These are phyloP conservation scores for Colletotrichum liriopes DNA, from an alignment of 2,329 filamentous ascomycete species.

Conservation along the genomic window DNA sequence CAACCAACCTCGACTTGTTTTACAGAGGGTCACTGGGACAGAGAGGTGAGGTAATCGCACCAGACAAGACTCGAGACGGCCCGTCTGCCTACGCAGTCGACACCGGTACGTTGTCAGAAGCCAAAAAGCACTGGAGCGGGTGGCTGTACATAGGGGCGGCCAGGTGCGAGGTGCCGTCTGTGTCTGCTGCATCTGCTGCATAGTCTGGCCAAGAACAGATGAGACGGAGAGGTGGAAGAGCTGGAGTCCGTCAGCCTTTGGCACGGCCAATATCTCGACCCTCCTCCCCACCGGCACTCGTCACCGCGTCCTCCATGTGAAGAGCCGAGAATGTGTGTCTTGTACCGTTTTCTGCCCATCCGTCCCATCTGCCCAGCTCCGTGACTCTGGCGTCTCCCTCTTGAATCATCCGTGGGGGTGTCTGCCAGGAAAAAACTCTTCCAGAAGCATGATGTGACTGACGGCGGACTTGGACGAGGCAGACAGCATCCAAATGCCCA, in stretches of 20 bases:
- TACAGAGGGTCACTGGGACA: not conserved
- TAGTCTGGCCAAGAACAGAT: not conserved
- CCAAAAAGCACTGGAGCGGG: too few relatives aligned
- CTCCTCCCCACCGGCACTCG: not conserved
- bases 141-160: too few relatives aligned
- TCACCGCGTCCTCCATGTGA: not conserved
- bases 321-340: not conserved
- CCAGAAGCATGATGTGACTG: not conserved
- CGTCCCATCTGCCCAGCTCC: slow-evolving; percentile 24
- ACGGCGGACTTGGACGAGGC: not conserved
- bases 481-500: slow-evolving; percentile 7
- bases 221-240: not conserved
- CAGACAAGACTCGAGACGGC: not conserved
- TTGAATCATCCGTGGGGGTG: slow-evolving; percentile 3
- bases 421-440: not conserved
- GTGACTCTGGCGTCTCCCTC: not conserved
- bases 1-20: not conserved
- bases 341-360: slow-evolving; percentile 21
- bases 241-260: not conserved
- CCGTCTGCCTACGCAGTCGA: too few relatives aligned
- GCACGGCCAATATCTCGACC: not conserved
- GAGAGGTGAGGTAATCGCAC: not conserved
- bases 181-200: too few relatives aligned
- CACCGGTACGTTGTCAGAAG: too few relatives aligned
- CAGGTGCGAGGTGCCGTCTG: too few relatives aligned